phyloP scores from a whole-genome alignment of 768 basidiomycete genomes.

The Lyophyllum atratum region DNA sequence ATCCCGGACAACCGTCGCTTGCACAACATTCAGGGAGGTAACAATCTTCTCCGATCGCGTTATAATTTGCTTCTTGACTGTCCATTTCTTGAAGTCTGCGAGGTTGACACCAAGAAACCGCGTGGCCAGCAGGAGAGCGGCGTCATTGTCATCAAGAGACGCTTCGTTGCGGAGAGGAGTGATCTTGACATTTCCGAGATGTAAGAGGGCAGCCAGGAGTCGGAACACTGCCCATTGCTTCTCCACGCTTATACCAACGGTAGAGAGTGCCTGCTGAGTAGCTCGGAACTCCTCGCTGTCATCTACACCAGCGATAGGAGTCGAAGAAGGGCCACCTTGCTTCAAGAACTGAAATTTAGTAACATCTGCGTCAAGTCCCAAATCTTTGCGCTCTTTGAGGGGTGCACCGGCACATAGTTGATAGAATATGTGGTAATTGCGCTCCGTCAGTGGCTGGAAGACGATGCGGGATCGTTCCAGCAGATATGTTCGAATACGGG shows the following conservation, averaged over 20 bases:
- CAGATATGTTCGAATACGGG: conserved; percentile 97
- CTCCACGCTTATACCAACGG: conserved; percentile 96
- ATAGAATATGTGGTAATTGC: conserved; percentile 99
- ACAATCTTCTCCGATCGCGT: conserved; percentile 97
- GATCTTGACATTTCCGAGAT: conserved; percentile 97
- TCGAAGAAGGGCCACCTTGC: conserved; percentile 88
- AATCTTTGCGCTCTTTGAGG: conserved; percentile 91
- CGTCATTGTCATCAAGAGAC: conserved; percentile 79
- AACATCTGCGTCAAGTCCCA: conserved; percentile 85
- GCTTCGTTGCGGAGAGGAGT: conserved; percentile 81
- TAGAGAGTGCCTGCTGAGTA: conserved; percentile 94
- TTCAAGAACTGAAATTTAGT: conserved; percentile 90
- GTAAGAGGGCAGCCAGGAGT: conserved; percentile 88
- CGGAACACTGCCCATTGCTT: conserved; percentile 99
- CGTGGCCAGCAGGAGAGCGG: conserved; percentile 78
- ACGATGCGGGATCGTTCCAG: conserved; percentile 97
- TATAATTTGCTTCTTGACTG: conserved; percentile 94
- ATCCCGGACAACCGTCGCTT: conserved; percentile 93
- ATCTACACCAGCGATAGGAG: conserved; percentile 90
- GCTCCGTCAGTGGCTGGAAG: conserved; percentile 94
- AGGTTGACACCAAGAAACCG: conserved; percentile 88
- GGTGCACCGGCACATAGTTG: conserved; percentile 98
- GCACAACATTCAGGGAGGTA: conserved; percentile 79
- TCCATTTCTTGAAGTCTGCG: conserved; percentile 98
- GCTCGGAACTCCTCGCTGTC: conserved; percentile 93